phyloP scores from a whole-genome alignment of 768 basidiomycete species.

The Leccinum aurantiacum region DNA sequence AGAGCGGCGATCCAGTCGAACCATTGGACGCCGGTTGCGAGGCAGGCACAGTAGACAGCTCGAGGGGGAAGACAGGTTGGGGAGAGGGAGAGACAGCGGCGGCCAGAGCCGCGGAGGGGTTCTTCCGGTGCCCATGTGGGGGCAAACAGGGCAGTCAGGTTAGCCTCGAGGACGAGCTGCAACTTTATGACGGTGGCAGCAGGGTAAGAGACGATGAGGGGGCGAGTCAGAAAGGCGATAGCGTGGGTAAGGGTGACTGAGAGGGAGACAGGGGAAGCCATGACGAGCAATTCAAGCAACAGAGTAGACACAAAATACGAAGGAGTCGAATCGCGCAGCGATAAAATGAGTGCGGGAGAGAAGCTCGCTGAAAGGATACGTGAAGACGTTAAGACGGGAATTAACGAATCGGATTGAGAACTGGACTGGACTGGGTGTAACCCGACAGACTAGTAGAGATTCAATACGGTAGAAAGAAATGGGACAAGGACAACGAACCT shows the following conservation, averaged over 20 bases:
- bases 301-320: slow-evolving; percentile 21
- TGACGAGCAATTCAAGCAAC: slow-evolving; percentile 12
- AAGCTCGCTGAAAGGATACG: slow-evolving; percentile 25
- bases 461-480: background rate
- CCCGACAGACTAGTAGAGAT: slow-evolving; percentile 28
- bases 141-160: slow-evolving; percentile 68
- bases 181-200: slow-evolving; percentile 65
- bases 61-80: slow-evolving; percentile 69
- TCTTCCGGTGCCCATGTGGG: slow-evolving; percentile 64
- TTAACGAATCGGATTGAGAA: slow-evolving; percentile 25
- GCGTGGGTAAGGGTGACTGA: slow-evolving; percentile 70
- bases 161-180: slow-evolving; percentile 68
- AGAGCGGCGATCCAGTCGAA: slow-evolving; percentile 75
- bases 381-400: slow-evolving; percentile 25
- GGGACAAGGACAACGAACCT: slow-evolving; percentile 21
- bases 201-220: slow-evolving; percentile 58
- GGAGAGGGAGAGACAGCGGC: slow-evolving; percentile 73
- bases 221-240: slow-evolving; percentile 69
- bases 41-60: slow-evolving; percentile 68
- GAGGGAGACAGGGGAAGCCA: slow-evolving; percentile 48
- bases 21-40: slow-evolving; percentile 72
- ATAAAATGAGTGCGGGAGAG: slow-evolving; percentile 26
- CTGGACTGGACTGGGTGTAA: slow-evolving; percentile 19
- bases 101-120: slow-evolving; percentile 66
- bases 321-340: slow-evolving; percentile 33